A percentile compares a stretch with the other conserved stretches of the same genome.
Evolutionary conservation across 345 rosid species (phyloP).

Genomic region (Lumnitzera littorea): DNA sequence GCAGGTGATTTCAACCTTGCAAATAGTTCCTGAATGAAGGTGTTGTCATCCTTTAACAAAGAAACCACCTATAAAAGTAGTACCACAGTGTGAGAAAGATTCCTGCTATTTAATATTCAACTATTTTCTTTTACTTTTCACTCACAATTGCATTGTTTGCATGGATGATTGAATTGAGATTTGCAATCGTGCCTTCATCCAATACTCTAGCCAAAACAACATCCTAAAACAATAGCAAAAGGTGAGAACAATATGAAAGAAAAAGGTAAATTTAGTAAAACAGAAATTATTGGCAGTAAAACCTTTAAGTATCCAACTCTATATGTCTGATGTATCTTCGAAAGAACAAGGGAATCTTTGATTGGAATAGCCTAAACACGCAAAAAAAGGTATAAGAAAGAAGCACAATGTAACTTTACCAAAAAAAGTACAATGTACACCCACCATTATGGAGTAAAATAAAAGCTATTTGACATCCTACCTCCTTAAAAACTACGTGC

Average conservation of each 20-base stretch:
- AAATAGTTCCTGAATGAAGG: slow-evolving; percentile 86
- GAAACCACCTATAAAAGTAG: slow-evolving; percentile 57
- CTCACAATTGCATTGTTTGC: slow-evolving; percentile 76
- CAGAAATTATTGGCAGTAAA: slow-evolving; percentile 15
- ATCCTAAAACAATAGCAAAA: slow-evolving; percentile 46
- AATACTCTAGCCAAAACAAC: slow-evolving; percentile 83
- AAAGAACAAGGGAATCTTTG: slow-evolving; percentile 52
- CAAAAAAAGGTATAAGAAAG: neutral
- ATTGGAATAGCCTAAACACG: slow-evolving; percentile 67
- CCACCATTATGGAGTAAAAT: neutral
- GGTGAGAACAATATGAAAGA: slow-evolving; percentile 9
- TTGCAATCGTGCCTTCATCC: slow-evolving; percentile 68
- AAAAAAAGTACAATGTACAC: neutral
- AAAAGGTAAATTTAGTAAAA: slow-evolving; percentile 10
- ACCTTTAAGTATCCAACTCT: slow-evolving; percentile 92
- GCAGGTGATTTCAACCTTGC: slow-evolving; percentile 57
- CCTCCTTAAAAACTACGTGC: slow-evolving; percentile 85
- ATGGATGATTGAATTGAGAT: slow-evolving; percentile 62
- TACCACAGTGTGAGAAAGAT: slow-evolving; percentile 7
- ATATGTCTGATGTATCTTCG: slow-evolving; percentile 84
- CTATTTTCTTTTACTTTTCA: neutral
- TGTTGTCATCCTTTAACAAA: slow-evolving; percentile 65
- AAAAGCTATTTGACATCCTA: slow-evolving; percentile 16
- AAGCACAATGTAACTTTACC: neutral
- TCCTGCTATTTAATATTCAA: neutral